Conservation (phyloP, 139 green algal species). For the Auxenochlorella protothecoides region DNA sequence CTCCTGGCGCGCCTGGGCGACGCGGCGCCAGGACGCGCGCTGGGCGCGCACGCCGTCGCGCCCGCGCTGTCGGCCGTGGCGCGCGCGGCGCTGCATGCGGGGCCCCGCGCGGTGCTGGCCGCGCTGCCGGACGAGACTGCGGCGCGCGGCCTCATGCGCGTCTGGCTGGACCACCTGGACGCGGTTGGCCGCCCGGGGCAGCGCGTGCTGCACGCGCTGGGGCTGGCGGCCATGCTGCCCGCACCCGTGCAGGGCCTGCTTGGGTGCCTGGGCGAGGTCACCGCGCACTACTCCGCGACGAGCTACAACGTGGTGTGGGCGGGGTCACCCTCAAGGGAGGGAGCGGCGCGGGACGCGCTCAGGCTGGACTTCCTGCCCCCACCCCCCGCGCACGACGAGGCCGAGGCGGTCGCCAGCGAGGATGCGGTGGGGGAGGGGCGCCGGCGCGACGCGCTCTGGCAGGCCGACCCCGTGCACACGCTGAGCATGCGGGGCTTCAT, state of each 20-base stretch:
- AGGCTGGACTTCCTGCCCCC: too few relatives aligned
- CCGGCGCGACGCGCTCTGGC: conserved; percentile 9
- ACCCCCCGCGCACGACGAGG: conserved; percentile 4
- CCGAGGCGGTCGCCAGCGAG: conserved; percentile 12
- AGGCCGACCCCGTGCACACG: conserved; percentile 11
- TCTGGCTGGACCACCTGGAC: conserved; percentile 55
- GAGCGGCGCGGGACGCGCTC: background rate
- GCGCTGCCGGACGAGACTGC: too few relatives aligned
- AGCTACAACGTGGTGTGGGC: conserved; percentile 35
- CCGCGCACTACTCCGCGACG: conserved; percentile 35
- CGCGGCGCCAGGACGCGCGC: too few relatives aligned
- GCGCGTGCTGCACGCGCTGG: conserved; percentile 65
- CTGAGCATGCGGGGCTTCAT: conserved; percentile 15
- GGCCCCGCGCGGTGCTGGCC: conserved; percentile 20
- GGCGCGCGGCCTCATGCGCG: conserved; percentile 28
- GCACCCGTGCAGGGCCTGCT: conserved; percentile 29
- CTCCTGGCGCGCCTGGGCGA: too few relatives aligned
- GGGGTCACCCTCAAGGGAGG: too few relatives aligned
- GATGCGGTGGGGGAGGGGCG: conserved; percentile 24
- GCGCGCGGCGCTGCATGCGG: conserved; percentile 1
- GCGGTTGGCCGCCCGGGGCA: conserved; percentile 18
- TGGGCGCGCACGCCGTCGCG: background rate
- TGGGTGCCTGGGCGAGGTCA: conserved; percentile 22
- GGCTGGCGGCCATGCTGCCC: conserved; percentile 49
- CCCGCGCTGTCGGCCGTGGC: background rate